Conservation (phyloP, 1,284 basidiomycete species). For the Melampsora larici-populina region DNA sequence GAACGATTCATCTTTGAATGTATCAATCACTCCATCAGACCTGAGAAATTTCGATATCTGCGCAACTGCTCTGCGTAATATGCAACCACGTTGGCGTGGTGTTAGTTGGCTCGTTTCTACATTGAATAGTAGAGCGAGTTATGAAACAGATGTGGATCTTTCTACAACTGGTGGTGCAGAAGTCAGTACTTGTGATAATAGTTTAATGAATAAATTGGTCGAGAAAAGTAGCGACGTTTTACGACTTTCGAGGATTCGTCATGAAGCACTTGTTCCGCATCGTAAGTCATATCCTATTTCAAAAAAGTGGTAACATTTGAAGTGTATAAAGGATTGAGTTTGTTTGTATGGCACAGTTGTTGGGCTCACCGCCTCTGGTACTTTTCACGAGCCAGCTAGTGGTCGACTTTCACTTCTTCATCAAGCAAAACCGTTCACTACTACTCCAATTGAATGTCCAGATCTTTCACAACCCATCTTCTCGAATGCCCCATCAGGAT, state of each 20-base stretch:
- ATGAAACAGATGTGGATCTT: slow-evolving; percentile 23
- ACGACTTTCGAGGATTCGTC: not conserved
- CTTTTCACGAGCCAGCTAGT: slow-evolving; percentile 24
- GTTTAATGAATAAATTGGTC: slow-evolving; percentile 23
- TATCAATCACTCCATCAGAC: slow-evolving; percentile 1
- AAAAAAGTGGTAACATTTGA: not conserved
- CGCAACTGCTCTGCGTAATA: slow-evolving; percentile 6
- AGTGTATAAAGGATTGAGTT: not conserved
- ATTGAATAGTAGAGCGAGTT: slow-evolving; percentile 19
- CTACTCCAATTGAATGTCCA: not conserved
- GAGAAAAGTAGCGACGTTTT: slow-evolving; percentile 3
- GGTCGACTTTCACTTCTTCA: slow-evolving; percentile 24
- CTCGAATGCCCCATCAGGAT: too few relatives aligned
- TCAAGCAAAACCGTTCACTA: not conserved
- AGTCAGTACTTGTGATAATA: slow-evolving; percentile 24
- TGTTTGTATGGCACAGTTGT: not conserved
- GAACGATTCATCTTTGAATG: not conserved
- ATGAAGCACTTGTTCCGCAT: not conserved
- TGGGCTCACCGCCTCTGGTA: slow-evolving; percentile 19
- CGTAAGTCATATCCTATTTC: not conserved
- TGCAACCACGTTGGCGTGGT: slow-evolving; percentile 23
- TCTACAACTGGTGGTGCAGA: slow-evolving; percentile 15
- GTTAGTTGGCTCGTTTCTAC: slow-evolving; percentile 25
- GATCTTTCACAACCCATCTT: not conserved
- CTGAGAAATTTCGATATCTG: slow-evolving; percentile 11